Base-by-base conservation (phyloP, 2,329 filamentous ascomycete genomes). In the Lomentospora prolificans region DNA sequence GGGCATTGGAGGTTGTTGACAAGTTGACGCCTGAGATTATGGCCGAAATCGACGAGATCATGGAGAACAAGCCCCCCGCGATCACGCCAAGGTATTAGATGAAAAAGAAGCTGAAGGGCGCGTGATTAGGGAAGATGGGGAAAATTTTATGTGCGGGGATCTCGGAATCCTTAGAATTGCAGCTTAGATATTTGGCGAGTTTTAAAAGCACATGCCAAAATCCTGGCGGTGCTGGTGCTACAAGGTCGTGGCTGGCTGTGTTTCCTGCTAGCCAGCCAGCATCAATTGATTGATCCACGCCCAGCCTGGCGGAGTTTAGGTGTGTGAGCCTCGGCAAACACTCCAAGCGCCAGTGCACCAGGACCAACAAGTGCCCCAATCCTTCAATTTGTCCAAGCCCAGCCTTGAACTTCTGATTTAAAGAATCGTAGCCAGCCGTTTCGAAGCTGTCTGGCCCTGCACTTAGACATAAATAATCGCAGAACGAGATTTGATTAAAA, bases 1-100 rank as follows among this genome's bases (percentile, higher is more conserved):
- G 71, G 63, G 79, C 82, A 2, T 60, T 85, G 9, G 70, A 67
- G 10, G 69, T 75, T 8, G 66, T 80, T 24, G 75, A 80, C 55
- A 78, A 78, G 69, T 66, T 85, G 63, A 85, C 80, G 4, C 75
- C 75, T 0, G 80, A 81, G 65, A 72, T 85, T 53, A 64, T 85
- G 69, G 69, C 70, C 10, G 76, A 82, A 71, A 84, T 85, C 64
- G 81, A 85, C 58, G 70, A 70, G 39, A 74, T 83, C 53, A 65
- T 84, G 53, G 72, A 74, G 59, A 85, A 84, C 65, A 83, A 81
- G 70, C 80, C 80, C 2, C 72, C 73, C 57, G 70, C 61, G 62
- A 61, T 56, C 46, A 33, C 31, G n/a, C 44, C 41, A 5, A 48
- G 53, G 53, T 55, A 48, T 48, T 55, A 55, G 22, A 24, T 14